These are phyloP conservation scores for Sclerospora graminicola DNA, from an alignment of 352 stramenopile species.

Conservation along the genomic window DNA sequence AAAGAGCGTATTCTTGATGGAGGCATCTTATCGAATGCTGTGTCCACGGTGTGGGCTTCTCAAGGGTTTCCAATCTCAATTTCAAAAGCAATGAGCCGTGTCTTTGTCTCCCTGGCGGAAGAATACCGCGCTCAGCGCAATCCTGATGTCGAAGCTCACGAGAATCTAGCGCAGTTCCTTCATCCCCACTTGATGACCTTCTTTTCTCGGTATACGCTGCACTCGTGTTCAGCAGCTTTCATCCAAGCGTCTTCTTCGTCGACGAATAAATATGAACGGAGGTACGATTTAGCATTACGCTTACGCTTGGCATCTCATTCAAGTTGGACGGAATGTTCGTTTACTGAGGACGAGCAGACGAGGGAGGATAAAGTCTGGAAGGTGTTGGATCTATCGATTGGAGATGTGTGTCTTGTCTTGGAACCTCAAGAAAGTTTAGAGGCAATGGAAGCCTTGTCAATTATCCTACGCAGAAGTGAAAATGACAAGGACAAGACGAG, in stretches of 20 bases:
- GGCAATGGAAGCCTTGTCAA: conserved; percentile 15
- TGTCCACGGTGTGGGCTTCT: conserved; percentile 22
- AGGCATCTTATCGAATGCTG: conserved; percentile 22
- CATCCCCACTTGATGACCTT: conserved; percentile 30
- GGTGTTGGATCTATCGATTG: conserved; percentile 29
- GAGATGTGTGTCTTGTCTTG: conserved; percentile 14
- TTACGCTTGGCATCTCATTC: conserved; percentile 24
- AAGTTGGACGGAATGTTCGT: conserved; percentile 3
- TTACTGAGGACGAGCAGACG: neutral
- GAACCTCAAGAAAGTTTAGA: conserved; percentile 18
- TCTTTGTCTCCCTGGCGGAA: conserved; percentile 8
- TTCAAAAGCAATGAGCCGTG: conserved; percentile 13
- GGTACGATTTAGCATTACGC: conserved; percentile 53
- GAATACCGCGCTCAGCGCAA: conserved; percentile 36
- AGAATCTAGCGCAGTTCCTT: conserved; percentile 36
- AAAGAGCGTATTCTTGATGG: conserved; percentile 39
- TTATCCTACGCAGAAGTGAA: conserved; percentile 7
- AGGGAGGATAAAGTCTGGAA: conserved; percentile 14
- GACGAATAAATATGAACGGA: conserved; percentile 31
- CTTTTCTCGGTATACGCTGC: conserved; percentile 23
- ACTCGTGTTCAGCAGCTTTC: conserved; percentile 28
- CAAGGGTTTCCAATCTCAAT: conserved; percentile 10
- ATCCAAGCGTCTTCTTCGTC: conserved; percentile 7
- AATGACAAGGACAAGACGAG: neutral
- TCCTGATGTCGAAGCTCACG: conserved; percentile 21